These are phyloP conservation scores for Inga oerstediana DNA, from an alignment of 306 rosid species.

Conservation along the genomic window DNA sequence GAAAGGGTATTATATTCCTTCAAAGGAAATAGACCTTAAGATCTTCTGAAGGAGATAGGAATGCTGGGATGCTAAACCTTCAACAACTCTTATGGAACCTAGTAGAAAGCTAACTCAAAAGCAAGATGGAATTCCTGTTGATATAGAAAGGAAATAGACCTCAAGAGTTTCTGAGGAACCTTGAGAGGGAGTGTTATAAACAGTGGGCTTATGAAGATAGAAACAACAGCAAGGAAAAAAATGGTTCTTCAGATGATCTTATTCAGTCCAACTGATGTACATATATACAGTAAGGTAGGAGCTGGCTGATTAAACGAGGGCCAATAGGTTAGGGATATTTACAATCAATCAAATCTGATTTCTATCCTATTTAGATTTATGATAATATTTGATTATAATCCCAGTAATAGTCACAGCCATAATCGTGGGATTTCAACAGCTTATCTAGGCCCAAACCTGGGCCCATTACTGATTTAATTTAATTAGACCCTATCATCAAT, in stretches of 20 bases:
- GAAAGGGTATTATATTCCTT: background rate
- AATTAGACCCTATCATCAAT: background rate
- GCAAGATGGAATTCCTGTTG: background rate
- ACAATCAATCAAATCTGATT: too few relatives aligned
- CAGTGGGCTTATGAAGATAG: background rate
- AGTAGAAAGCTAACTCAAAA: background rate
- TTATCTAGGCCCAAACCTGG: background rate
- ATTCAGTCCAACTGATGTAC: too few relatives aligned
- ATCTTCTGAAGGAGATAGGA: background rate
- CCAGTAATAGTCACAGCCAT: too few relatives aligned
- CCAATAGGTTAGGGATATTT: too few relatives aligned
- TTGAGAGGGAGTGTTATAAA: background rate
- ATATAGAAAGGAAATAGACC: background rate
- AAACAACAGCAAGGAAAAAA: too few relatives aligned
- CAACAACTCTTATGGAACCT: background rate
- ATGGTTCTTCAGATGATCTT: too few relatives aligned
- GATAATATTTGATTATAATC: too few relatives aligned
- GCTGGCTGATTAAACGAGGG: too few relatives aligned
- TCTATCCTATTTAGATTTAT: too few relatives aligned
- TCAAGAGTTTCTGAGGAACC: background rate
- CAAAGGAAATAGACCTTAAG: background rate
- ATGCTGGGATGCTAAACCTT: background rate
- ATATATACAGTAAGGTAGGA: too few relatives aligned
- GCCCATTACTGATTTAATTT: background rate
- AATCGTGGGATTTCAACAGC: too few relatives aligned